Conservation (phyloP, 192 early-diverging fungal species). For the Backusella luteola region DNA sequence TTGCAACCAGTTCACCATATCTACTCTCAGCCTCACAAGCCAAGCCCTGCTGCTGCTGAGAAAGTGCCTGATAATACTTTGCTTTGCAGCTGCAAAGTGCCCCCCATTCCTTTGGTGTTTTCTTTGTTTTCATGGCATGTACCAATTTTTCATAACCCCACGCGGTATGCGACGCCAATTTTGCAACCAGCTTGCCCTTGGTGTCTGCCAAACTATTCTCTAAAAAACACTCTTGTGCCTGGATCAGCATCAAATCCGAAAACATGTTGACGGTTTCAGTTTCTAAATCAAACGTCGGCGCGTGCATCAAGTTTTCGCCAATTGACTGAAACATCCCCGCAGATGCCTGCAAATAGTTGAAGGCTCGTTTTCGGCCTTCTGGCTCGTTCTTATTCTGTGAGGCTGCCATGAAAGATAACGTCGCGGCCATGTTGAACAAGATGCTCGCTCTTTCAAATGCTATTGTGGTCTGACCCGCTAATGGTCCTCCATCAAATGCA, state of each 20-base stretch:
- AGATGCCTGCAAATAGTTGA: slow-evolving; percentile 88
- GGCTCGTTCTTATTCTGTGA: slow-evolving; percentile 70
- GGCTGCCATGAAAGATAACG: slow-evolving; percentile 68
- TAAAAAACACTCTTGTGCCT: slow-evolving; percentile 92
- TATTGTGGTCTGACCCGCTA: slow-evolving; percentile 79
- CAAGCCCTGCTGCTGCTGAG: slow-evolving; percentile 76
- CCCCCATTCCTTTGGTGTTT: slow-evolving; percentile 73
- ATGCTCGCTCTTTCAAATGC: slow-evolving; percentile 96
- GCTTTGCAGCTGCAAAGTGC: slow-evolving; percentile 82
- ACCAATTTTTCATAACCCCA: slow-evolving; percentile 72
- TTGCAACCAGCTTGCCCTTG: slow-evolving; percentile 78
- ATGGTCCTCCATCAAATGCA: slow-evolving; percentile 74
- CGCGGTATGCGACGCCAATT: slow-evolving; percentile 79
- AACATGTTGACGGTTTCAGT: slow-evolving; percentile 86
- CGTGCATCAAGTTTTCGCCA: slow-evolving; percentile 97
- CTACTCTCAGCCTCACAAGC: slow-evolving; percentile 74
- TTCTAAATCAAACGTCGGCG: slow-evolving; percentile 88
- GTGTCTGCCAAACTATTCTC: slow-evolving; percentile 82
- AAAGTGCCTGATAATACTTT: slow-evolving; percentile 82
- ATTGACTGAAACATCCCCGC: slow-evolving; percentile 93
- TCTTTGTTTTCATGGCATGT: slow-evolving; percentile 67
- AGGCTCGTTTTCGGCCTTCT: slow-evolving; percentile 76
- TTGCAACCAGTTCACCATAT: slow-evolving; percentile 84
- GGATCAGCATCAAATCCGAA: slow-evolving; percentile 83
- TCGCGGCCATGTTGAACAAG: slow-evolving; percentile 92